These are phyloP conservation scores for Phytophthora boehmeriae DNA, from an alignment of 352 stramenopile species.

Conservation along the genomic window DNA sequence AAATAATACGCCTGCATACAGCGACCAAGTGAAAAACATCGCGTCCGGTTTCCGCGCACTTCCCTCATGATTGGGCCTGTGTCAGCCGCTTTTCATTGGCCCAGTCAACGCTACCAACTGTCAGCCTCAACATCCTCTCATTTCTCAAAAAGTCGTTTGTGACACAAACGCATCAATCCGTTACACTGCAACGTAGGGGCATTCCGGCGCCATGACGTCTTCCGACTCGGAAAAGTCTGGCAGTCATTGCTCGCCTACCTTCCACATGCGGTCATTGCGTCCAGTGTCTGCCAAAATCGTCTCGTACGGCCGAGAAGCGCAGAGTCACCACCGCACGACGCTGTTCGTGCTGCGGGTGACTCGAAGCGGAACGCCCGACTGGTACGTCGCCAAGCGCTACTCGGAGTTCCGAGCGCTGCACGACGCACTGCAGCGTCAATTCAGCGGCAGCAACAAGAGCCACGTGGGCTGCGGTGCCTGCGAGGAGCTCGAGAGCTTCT, in stretches of 20 bases:
- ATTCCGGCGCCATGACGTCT: background rate
- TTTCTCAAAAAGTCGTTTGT: slow-evolving; percentile 27
- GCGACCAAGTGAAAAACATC: no score
- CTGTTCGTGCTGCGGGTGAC: slow-evolving; percentile 77
- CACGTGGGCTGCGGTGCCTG: slow-evolving; percentile 47
- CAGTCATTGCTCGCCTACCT: slow-evolving; percentile 12
- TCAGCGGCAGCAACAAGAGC: slow-evolving; percentile 20
- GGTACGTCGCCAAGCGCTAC: slow-evolving; percentile 79
- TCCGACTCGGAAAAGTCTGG: slow-evolving; percentile 12
- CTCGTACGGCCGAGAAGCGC: slow-evolving; percentile 69
- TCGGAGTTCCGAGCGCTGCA: slow-evolving; percentile 76
- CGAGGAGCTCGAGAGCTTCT: slow-evolving; percentile 54
- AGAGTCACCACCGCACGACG: slow-evolving; percentile 47
- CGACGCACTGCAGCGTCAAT: slow-evolving; percentile 38
- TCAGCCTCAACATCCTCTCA: slow-evolving; percentile 25
- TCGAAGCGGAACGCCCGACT: slow-evolving; percentile 51
- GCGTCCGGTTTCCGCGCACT: slow-evolving; percentile 9
- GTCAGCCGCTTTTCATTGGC: slow-evolving; percentile 17
- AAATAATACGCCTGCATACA: background rate
- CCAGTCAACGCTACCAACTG: background rate
- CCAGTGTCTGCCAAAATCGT: slow-evolving; percentile 67
- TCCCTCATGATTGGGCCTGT: slow-evolving; percentile 21
- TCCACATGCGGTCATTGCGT: slow-evolving; percentile 58
- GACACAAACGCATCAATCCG: slow-evolving; percentile 4
- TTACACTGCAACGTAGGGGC: background rate